phyloP scores from a whole-genome alignment of 306 rosid species.

The Cyclanthera cordifolia region DNA sequence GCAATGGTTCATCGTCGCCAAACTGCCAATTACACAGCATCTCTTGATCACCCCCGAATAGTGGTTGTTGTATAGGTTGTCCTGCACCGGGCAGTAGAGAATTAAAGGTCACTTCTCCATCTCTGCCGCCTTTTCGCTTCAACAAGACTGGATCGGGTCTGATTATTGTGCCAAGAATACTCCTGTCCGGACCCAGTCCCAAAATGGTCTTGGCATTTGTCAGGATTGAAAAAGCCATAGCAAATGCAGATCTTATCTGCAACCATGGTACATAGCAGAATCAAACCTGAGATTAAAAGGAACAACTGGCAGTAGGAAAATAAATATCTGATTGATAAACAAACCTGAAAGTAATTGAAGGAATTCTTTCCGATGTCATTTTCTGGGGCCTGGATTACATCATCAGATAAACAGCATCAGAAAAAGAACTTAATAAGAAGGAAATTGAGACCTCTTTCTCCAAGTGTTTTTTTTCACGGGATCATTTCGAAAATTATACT shows the following conservation, averaged over 20 bases:
- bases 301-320: neutral
- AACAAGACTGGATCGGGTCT: constrained; percentile 61
- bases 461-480: neutral
- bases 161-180: constrained; percentile 94
- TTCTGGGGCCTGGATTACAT: constrained; percentile 55
- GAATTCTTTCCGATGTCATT: constrained; percentile 95
- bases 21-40: constrained; percentile 70
- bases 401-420: constrained; percentile 9
- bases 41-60: constrained; percentile 31
- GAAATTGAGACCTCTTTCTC: neutral
- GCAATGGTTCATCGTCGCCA: constrained; percentile 56
- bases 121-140: constrained; percentile 68
- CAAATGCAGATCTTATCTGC: constrained; percentile 87
- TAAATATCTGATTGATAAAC: constrained; percentile 16
- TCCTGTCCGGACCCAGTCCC: constrained; percentile 54
- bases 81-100: constrained; percentile 95
- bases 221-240: constrained; percentile 62
- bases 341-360: constrained; percentile 81
- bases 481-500: too few species aligned
- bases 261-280: constrained; percentile 5
- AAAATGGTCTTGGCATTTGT: constrained; percentile 58
- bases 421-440: neutral
- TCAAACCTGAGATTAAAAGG: neutral
- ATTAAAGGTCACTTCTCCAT: constrained; percentile 52
- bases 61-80: constrained; percentile 38